Evolutionary conservation across 805 yeast genomes (phyloP), one percentile per base, ranked within the genome.

Genomic region (Ogataea henricii): DNA sequence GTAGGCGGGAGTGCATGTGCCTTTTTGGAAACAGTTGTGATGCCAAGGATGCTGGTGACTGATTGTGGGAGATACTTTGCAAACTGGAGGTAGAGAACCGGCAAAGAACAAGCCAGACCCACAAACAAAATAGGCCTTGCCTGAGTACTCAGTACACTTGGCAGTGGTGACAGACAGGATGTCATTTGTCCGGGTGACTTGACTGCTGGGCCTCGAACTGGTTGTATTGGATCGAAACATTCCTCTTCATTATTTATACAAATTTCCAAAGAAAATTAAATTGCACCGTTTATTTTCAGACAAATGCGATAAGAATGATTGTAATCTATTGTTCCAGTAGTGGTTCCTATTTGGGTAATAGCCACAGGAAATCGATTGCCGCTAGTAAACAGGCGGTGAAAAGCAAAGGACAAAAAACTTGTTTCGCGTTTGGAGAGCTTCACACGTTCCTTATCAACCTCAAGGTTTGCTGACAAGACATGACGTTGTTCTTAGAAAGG

Each of bases 81-180:
- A 23, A 29, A 42, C 4, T 43, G 48, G 12, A 42, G 17, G 20
- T 44, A 44, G 10, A 47, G 20, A 3, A 41, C 44, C 6, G 53
- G 53, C 8, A 43, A 8, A 7, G 47, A n/a, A 14, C 52, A 20
- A 1, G 51, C 45, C 13, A 51, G 8, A 8, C 44, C 49, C 10
- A 49, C 51, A 1, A 48, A 16, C 9, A 43, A 18, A 10, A 53
- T 3, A 5, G 55, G 51, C 17, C 36, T 39, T 16, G 40, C 39
- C 25, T 49, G 43, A 12, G n/a, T 6, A 20, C 40, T 43, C 7
- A 49, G 26, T 7, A 39, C 5, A 18, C 44, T 43, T 13, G 40
- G 43, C 2, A 38, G 13, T 18, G 41, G 40, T 2, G 35, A n/a
- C 22, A 48, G 32, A 30, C 33, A 8, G 6, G 34, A 29, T 10